phyloP scores from a whole-genome alignment of 805 yeast species.

The Zygosaccharomyces lentus region DNA sequence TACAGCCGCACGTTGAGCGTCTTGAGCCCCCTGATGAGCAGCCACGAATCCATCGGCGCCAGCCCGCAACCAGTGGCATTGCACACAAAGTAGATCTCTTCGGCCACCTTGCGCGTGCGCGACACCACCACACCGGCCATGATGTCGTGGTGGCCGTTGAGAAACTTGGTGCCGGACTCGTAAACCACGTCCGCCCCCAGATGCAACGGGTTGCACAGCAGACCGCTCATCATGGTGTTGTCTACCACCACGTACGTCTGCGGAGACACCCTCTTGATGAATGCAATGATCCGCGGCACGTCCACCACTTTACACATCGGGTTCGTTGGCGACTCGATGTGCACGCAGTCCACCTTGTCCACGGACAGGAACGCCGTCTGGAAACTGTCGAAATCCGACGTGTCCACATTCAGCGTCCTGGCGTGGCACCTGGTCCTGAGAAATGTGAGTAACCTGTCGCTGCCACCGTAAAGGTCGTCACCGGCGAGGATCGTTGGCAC shows the following conservation, averaged over 20 bases:
- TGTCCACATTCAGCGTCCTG: constrained; percentile 71
- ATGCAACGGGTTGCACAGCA: constrained; percentile 78
- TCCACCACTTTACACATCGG: constrained; percentile 88
- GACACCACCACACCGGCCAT: constrained; percentile 94
- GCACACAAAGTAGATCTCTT: constrained; percentile 66
- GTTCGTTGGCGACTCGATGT: constrained; percentile 85
- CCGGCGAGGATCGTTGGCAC: constrained; percentile 86
- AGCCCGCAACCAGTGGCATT: constrained; percentile 90
- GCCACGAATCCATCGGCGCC: constrained; percentile 91
- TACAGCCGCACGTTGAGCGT: constrained; percentile 83
- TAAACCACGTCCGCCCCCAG: constrained; percentile 88
- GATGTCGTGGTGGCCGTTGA: constrained; percentile 92
- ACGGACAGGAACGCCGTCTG: constrained; percentile 48
- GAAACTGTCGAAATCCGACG: constrained; percentile 65
- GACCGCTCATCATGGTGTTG: constrained; percentile 96
- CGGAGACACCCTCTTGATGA: constrained; percentile 66
- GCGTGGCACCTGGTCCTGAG: constrained; percentile 60
- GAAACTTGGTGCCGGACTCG: constrained; percentile 88
- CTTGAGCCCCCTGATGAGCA: constrained; percentile 80
- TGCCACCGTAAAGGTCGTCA: constrained; percentile 92
- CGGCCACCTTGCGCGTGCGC: constrained; percentile 57
- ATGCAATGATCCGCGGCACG: constrained; percentile 57
- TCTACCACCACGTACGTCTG: constrained; percentile 76
- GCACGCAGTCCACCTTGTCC: constrained; percentile 56
- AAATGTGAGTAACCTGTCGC: constrained; percentile 77